Evolutionary conservation across 345 rosid genomes (phyloP).

Genomic region (Odontarrhena argentea): DNA sequence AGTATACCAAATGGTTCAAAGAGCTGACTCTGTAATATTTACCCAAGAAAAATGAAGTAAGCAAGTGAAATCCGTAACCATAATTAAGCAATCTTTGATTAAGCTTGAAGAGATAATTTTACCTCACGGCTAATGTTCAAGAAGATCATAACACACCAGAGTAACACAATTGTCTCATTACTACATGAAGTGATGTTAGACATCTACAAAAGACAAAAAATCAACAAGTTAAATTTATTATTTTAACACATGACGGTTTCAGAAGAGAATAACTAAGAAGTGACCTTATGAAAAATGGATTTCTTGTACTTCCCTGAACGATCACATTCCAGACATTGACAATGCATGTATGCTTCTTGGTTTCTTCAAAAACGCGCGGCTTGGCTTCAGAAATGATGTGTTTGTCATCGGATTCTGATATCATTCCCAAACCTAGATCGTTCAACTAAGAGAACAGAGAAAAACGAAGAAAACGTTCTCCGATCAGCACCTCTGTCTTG

Average conservation of each 20-base stretch:
- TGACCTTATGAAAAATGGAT: conserved; percentile 70
- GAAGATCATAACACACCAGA: conserved; percentile 83
- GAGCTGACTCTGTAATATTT: conserved; percentile 60
- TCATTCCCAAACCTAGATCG: too few species aligned
- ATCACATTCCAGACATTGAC: conserved; percentile 75
- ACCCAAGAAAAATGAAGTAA: conserved; percentile 10
- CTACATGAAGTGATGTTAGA: conserved; percentile 83
- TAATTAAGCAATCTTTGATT: background rate
- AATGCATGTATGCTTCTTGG: conserved; percentile 66
- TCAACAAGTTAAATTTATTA: conserved; percentile 3
- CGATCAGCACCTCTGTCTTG: too few species aligned
- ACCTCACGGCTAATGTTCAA: conserved; percentile 89
- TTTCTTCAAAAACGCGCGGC: conserved; percentile 67
- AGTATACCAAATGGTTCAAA: conserved; percentile 90
- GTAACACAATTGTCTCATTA: conserved; percentile 75
- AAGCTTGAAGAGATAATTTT: conserved; percentile 19
- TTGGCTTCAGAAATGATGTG: conserved; percentile 65
- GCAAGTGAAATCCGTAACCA: conserved; percentile 4
- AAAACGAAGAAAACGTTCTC: too few species aligned
- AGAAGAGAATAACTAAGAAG: conserved; percentile 18
- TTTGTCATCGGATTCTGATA: too few species aligned
- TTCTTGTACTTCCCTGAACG: conserved; percentile 83
- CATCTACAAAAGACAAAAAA: conserved; percentile 52
- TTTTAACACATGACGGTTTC: background rate
- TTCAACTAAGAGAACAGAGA: too few species aligned